Evolutionary conservation across 2,329 filamentous ascomycete genomes (phyloP), one percentile per base, ranked within the genome.

Genomic region (Grosmannia huntii): DNA sequence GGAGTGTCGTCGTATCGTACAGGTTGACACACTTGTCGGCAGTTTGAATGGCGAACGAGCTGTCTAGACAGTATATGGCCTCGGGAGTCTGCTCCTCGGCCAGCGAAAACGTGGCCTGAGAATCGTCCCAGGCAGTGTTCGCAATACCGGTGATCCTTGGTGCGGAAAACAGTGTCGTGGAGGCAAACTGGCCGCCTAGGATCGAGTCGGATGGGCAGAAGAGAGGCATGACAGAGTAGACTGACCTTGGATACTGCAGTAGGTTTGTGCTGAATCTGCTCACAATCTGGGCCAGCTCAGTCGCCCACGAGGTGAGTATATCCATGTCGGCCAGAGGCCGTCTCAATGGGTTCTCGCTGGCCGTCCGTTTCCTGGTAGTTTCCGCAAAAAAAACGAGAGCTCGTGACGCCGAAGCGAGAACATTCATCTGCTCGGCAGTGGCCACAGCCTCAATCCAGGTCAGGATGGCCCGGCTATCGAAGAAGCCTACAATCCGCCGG

Each of bases 361-460:
- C 48, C 4, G 12, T 25, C 25, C 4, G 48, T 1, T 16, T 7
- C 14, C 25, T 3, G 2, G 28, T 16, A 6, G 16, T 27, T 5
- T 16, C 48, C 5, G 25, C 12, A 16, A 27, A 51, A 3, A 16
- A 5, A 6, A 28, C 7, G 11, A 51, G 23, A 12, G 23, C 23
- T 25, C 23, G 23, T 16, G 52, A 54, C 1, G 52, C 10, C 12
- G 33, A 9, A 4, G 21, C 21, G 6, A 54, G 33, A 12, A 38
- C 6, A 1, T 1, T 10, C 31, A 54, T 19, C 21, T 54, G 48
- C 31, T 16, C 36, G 12, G 33, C 28, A 5, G 27, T 23, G 21
- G 56, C 56, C 23, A 57, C 21, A 33, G 25, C 19, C 25, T 53
- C 46, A 23, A 57, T 57, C 56, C 56, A 57, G 4, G 49, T 12